Evolutionary conservation across 805 yeast species (phyloP).

Genomic region (Martiniozyma abietophila): DNA sequence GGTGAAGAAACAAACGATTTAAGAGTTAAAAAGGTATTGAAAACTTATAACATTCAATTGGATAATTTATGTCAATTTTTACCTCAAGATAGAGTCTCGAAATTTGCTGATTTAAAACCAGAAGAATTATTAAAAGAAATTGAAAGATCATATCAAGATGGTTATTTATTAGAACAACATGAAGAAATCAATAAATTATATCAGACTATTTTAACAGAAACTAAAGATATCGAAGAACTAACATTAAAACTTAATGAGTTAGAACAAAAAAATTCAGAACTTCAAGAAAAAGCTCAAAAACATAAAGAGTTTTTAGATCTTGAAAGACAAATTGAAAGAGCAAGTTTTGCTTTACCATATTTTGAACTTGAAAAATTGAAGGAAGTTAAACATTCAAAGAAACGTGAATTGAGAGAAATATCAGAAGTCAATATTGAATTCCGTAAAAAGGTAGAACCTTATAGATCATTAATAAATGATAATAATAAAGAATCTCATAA

Average conservation of each 20-base stretch:
- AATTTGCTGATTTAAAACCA: constrained; percentile 75
- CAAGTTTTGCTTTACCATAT: constrained; percentile 28
- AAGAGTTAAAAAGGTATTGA: constrained; percentile 36
- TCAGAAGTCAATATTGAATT: constrained; percentile 18
- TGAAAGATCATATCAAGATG: constrained; percentile 66
- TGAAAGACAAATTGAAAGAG: constrained; percentile 29
- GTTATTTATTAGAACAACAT: constrained; percentile 49
- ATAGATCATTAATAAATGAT: constrained; percentile 14
- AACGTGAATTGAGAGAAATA: constrained; percentile 19
- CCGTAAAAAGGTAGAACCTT: constrained; percentile 17
- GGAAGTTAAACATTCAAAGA: constrained; percentile 25
- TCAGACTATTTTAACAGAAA: constrained; percentile 24
- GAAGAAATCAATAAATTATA: constrained; percentile 46
- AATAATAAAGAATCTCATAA: constrained; percentile 8
- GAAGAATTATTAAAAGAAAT: constrained; percentile 69
- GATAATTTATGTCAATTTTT: constrained; percentile 89
- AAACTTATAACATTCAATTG: constrained; percentile 62
- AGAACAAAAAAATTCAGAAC: constrained; percentile 26
- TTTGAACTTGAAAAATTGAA: constrained; percentile 28
- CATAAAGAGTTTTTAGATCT: constrained; percentile 37
- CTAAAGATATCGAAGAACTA: constrained; percentile 23
- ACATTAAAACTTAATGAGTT: constrained; percentile 27
- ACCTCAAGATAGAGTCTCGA: constrained; percentile 93
- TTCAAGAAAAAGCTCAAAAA: constrained; percentile 39
- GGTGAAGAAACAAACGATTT: constrained; percentile 31